Percentiles rank a stretch among this genome's conserved stretches.
Conservation (phyloP, 2,329 filamentous ascomycete species). For the Phialocephala subalpina region DNA sequence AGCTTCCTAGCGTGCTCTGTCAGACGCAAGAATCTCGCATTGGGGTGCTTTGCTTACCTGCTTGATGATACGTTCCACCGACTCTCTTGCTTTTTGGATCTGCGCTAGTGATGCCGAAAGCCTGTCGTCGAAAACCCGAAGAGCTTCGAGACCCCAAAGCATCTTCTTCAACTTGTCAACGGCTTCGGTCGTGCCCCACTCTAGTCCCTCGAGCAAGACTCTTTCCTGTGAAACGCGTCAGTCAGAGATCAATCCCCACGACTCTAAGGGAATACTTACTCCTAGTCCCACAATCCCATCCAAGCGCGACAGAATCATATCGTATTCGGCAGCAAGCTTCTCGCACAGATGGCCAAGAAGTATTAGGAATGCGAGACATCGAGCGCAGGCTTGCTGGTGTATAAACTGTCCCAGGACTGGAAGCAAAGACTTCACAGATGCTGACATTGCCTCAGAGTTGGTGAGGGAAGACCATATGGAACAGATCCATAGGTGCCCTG, state of each 20-base stretch:
- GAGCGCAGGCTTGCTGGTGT: constrained; percentile 30
- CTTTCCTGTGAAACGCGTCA: constrained; percentile 23
- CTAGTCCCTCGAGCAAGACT: constrained; percentile 30
- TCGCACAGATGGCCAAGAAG: constrained; percentile 33
- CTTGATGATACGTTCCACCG: constrained; percentile 29
- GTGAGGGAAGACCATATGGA: constrained; percentile 32
- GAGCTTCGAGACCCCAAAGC: constrained; percentile 33
- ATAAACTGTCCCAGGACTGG: constrained; percentile 30
- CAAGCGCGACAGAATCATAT: constrained; percentile 23
- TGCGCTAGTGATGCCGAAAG: constrained; percentile 30
- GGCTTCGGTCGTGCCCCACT: constrained; percentile 30
- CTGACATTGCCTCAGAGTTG: constrained; percentile 15
- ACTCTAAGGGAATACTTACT: constrained; percentile 18
- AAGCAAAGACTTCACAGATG: constrained; percentile 16
- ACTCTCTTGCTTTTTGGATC: constrained; percentile 32
- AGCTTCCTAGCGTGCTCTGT: constrained; percentile 16
- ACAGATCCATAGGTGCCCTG: constrained; percentile 32
- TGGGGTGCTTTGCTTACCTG: constrained; percentile 12
- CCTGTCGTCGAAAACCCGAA: constrained; percentile 32
- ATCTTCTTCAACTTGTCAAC: constrained; percentile 34
- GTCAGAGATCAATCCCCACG: neutral
- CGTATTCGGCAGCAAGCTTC: constrained; percentile 33
- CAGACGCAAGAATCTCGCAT: neutral
- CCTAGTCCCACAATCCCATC: constrained; percentile 28
- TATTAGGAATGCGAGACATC: constrained; percentile 33